phyloP scores from a whole-genome alignment of 2,329 filamentous ascomycete species.

The Aureobasidium sp. region DNA sequence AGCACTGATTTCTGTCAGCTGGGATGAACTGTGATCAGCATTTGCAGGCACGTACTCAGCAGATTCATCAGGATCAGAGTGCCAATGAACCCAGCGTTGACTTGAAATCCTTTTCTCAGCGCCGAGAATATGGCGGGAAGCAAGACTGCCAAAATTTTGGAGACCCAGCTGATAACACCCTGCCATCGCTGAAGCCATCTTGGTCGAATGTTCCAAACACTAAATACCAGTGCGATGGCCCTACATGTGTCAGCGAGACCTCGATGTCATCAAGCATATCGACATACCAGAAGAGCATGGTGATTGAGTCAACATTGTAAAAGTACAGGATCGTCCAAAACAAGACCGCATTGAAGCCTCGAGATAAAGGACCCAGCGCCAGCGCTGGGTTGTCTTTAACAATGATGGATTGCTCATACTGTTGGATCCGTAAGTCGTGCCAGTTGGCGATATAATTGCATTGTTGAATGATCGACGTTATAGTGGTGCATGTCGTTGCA shows the following conservation, averaged over 20 bases:
- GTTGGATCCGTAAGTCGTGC: conserved; percentile 12
- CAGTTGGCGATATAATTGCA: conserved; percentile 18
- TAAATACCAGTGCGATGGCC: conserved; percentile 19
- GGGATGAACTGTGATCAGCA: not conserved
- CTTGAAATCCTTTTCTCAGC: conserved; percentile 15
- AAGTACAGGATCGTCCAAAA: conserved; percentile 20
- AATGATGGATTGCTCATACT: conserved; percentile 16
- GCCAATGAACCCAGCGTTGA: conserved; percentile 7
- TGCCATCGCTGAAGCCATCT: conserved; percentile 6
- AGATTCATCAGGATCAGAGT: conserved; percentile 16
- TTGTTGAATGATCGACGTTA: conserved; percentile 17
- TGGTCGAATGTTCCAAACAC: conserved; percentile 17
- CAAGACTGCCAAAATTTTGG: conserved; percentile 16
- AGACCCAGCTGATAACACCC: conserved; percentile 1
- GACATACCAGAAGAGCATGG: conserved; percentile 14
- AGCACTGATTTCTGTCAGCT: conserved; percentile 15
- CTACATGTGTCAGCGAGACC: not conserved
- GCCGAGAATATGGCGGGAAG: conserved; percentile 15
- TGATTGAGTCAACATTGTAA: conserved; percentile 17
- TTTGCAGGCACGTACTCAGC: conserved; percentile 7
- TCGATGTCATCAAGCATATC: too few relatives aligned
- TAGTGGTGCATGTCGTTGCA: conserved; percentile 14
- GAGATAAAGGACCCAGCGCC: conserved; percentile 19
- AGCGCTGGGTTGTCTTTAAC: conserved; percentile 16
- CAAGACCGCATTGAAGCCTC: conserved; percentile 18